Percentiles rank a stretch among this genome's conserved stretches.
These are phyloP conservation scores for Phialemonium atrogriseum DNA, from an alignment of 2,329 filamentous ascomycete genomes.

Conservation along the genomic window DNA sequence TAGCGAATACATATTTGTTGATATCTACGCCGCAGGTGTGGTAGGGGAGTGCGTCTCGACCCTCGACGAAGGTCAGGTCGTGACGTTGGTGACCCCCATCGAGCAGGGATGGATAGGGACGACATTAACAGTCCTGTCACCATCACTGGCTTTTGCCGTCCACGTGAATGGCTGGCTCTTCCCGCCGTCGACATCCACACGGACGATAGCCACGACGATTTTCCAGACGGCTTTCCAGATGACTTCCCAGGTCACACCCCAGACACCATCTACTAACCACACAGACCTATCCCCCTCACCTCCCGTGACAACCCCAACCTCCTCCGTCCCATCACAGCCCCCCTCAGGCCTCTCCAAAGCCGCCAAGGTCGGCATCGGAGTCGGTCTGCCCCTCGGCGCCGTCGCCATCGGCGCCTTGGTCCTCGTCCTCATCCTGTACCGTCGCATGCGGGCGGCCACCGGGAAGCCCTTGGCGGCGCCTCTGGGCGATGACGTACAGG, in stretches of 20 bases:
- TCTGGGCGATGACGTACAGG: no score
- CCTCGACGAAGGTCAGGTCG: slow-evolving; percentile 1
- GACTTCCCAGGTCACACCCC: no score
- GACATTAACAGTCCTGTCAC: neutral
- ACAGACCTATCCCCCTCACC: neutral
- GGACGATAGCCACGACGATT: no score
- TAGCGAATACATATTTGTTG: slow-evolving; percentile 1
- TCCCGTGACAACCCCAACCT: neutral
- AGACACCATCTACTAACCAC: neutral
- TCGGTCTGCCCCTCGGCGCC: slow-evolving; percentile 1
- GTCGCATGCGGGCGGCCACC: no score
- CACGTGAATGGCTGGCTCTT: slow-evolving; percentile 2
- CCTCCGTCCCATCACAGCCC: neutral
- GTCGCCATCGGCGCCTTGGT: no score
- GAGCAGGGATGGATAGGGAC: neutral
- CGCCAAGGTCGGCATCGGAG: slow-evolving; percentile 2
- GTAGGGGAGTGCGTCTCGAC: neutral
- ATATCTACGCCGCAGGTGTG: neutral
- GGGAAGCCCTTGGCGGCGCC: no score
- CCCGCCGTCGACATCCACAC: neutral
- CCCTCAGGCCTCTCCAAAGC: neutral
- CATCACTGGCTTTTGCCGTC: neutral
- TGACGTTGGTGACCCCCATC: neutral
- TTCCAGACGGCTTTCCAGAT: no score
- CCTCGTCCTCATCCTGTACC: no score